Base-by-base conservation (phyloP, 148 eudicot species). In the Heliosperma pusillum region DNA sequence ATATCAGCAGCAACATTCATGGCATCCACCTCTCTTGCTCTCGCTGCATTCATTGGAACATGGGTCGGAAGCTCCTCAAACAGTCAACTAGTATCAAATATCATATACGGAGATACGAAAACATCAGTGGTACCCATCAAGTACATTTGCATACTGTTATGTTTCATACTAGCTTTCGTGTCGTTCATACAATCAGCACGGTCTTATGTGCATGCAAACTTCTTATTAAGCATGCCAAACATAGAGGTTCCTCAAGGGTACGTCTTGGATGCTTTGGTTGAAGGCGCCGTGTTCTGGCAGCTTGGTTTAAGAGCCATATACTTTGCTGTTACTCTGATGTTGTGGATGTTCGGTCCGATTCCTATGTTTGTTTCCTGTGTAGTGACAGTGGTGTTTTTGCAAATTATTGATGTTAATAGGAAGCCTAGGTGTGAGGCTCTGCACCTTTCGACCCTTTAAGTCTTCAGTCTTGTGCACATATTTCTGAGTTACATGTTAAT, bases 11-110 rank as follows among this genome's bases (percentile, higher is more conserved):
- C 93, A 42, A 82, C 83, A 10, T 83, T 65, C 76, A 68, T 93
- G 72, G 77, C 91, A 30, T 85, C 96, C 7, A 74, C 78, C 61
- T 82, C 86, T 9, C 81, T 93, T 6, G 85, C 82, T 9, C 80
- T 93, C 2, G 82, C 88, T 72, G 86, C 97, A 22, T 67, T 93
- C 10, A 89, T 90, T 2, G 97, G 91, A 25, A 84, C 96, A 27
- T 89, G 90, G 90, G 58, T 90, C 2, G 91, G 88, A 63, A 84
- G 70, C 78, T 44, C 83, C 15, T 66, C 86, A 9, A 83, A 60
- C 71, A 59, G 11, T 61, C 4, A 76, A 22, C 52, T 78, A 24
- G 70, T 77, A 5, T 70, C 77, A 29, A 73, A 44, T 33, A 64
- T 83, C 3, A 75, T 90, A n/a, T 90, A 88, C 26, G 96, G 96